Evolutionary conservation across 768 basidiomycete species (phyloP).

Genomic region (Vishniacozyma victoriae): DNA sequence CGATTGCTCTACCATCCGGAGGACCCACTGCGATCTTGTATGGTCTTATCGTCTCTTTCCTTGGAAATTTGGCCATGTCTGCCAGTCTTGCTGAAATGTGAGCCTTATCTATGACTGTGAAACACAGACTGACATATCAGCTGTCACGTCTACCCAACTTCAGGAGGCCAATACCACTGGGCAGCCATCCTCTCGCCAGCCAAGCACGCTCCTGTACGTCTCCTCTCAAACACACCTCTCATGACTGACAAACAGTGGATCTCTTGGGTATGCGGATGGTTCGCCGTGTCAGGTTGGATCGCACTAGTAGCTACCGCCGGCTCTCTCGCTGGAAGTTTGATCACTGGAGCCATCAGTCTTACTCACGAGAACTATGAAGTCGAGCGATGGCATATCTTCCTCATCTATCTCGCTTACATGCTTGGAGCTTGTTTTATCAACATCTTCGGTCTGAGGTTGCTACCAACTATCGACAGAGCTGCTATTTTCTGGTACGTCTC

Average conservation of each 20-base stretch:
- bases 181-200: slow-evolving; percentile 27
- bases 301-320: slow-evolving; percentile 34
- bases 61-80: slow-evolving; percentile 33
- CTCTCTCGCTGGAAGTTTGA: slow-evolving; percentile 29
- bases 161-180: slow-evolving; percentile 41
- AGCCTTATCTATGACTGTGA: too few relatives aligned
- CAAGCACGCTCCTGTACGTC: slow-evolving; percentile 26
- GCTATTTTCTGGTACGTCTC: slow-evolving; percentile 33
- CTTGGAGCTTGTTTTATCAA: slow-evolving; percentile 27
- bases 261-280: slow-evolving; percentile 38
- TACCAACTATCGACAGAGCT: slow-evolving; percentile 31
- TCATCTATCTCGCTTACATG: slow-evolving; percentile 35
- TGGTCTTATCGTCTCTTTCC: slow-evolving; percentile 32
- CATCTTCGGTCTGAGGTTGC: slow-evolving; percentile 27
- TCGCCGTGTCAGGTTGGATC: slow-evolving; percentile 38
- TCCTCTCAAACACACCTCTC: background rate
- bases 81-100: slow-evolving; percentile 36
- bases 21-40: slow-evolving; percentile 35
- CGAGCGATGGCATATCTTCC: slow-evolving; percentile 31
- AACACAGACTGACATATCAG: too few relatives aligned
- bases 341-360: slow-evolving; percentile 31
- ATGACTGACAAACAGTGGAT: slow-evolving; percentile 12
- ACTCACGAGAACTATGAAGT: slow-evolving; percentile 24
- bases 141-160: slow-evolving; percentile 21
- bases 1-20: slow-evolving; percentile 31